phyloP scores from a whole-genome alignment of 1,284 basidiomycete genomes.

The Trichosporon inkin region DNA sequence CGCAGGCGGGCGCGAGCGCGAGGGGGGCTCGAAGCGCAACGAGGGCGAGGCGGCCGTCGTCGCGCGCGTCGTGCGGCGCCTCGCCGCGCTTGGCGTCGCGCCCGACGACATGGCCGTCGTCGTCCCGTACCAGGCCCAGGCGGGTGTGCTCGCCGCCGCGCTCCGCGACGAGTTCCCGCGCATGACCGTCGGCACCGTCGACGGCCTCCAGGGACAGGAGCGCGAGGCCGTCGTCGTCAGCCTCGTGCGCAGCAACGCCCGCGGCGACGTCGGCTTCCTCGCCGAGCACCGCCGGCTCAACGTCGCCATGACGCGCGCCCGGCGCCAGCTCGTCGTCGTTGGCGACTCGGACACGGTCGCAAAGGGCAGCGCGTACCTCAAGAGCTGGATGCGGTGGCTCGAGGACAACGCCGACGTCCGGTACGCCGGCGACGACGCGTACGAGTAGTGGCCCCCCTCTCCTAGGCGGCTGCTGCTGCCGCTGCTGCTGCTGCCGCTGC shows the following conservation, averaged over 20 bases:
- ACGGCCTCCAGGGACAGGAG: slow-evolving; percentile 90
- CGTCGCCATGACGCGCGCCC: slow-evolving; percentile 90
- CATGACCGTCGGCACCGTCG: slow-evolving; percentile 84
- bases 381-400: slow-evolving; percentile 84
- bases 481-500: too few species aligned
- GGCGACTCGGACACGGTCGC: slow-evolving; percentile 85
- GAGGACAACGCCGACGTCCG: slow-evolving; percentile 84
- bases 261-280: slow-evolving; percentile 86
- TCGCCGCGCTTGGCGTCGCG: slow-evolving; percentile 67
- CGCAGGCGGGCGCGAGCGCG: too few species aligned
- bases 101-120: slow-evolving; percentile 81
- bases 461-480: too few species aligned
- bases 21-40: slow-evolving; percentile 73
- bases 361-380: slow-evolving; percentile 75
- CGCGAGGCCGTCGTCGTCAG: slow-evolving; percentile 72
- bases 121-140: slow-evolving; percentile 93
- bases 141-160: slow-evolving; percentile 68
- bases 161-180: slow-evolving; percentile 67
- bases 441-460: background rate
- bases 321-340: slow-evolving; percentile 81
- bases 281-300: slow-evolving; percentile 86
- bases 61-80: slow-evolving; percentile 68
- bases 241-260: slow-evolving; percentile 74
- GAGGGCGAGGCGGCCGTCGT: slow-evolving; percentile 89
- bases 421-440: slow-evolving; percentile 59